These are phyloP conservation scores for Phallus indusiatus DNA, from an alignment of 768 basidiomycete species.

Conservation along the genomic window DNA sequence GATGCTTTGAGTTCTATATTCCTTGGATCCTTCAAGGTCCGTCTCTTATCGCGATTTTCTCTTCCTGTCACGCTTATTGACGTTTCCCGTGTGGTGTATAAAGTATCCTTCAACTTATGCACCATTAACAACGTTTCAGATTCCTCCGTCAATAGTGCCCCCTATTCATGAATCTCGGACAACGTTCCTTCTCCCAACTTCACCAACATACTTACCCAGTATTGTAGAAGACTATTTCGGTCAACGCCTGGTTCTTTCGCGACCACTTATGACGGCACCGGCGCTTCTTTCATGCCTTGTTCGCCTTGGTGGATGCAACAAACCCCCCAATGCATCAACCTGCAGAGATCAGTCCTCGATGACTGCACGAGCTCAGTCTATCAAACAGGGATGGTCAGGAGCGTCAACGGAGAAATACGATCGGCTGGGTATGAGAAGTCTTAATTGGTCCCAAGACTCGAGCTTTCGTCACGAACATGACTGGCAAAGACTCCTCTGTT, in stretches of 20 bases:
- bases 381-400: constrained; percentile 18
- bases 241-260: constrained; percentile 25
- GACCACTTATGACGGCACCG: constrained; percentile 24
- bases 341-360: constrained; percentile 18
- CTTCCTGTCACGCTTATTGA: constrained; percentile 14
- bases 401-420: constrained; percentile 32
- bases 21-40: constrained; percentile 16
- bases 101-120: not conserved
- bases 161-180: constrained; percentile 53
- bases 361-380: constrained; percentile 25
- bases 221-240: not conserved
- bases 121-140: constrained; percentile 19
- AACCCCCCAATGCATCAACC: constrained; percentile 12
- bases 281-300: constrained; percentile 30
- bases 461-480: constrained; percentile 46
- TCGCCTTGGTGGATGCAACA: not conserved
- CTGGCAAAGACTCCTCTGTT: constrained; percentile 45
- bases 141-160: constrained; percentile 35
- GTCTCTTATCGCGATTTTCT: constrained; percentile 19
- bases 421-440: constrained; percentile 24
- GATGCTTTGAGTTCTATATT: constrained; percentile 9
- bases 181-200: constrained; percentile 39
- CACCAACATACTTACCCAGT: constrained; percentile 11
- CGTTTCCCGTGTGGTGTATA: not conserved
- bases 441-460: constrained; percentile 8